phyloP scores from a whole-genome alignment of 2,329 filamentous ascomycete species.

The Colletotrichum magnum region DNA sequence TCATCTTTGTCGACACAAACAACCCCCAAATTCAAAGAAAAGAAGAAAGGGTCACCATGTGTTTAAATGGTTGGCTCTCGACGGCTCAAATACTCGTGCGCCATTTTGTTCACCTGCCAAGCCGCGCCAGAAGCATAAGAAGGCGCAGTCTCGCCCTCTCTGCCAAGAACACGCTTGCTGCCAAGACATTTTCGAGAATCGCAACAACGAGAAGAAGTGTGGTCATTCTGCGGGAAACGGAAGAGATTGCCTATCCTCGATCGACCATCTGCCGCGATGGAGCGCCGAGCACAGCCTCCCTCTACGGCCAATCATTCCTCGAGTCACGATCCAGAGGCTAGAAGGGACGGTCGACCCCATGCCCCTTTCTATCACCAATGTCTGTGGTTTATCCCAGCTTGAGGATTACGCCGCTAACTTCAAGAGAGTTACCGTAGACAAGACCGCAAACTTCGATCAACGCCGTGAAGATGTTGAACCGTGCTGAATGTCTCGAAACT shows the following conservation, averaged over 20 bases:
- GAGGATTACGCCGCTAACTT: not conserved
- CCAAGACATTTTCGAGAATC: slow-evolving; percentile 19
- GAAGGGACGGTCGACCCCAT: not conserved
- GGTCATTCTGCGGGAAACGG: not conserved
- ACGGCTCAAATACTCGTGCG: slow-evolving; percentile 7
- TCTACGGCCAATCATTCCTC: not conserved
- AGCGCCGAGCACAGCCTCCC: slow-evolving; percentile 1
- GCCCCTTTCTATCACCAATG: not conserved
- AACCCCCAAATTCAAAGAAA: not conserved
- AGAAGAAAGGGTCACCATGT: slow-evolving; percentile 1
- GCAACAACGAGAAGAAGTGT: not conserved
- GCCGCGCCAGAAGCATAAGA: slow-evolving; percentile 25
- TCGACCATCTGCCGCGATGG: not conserved
- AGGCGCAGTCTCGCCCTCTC: slow-evolving; percentile 18
- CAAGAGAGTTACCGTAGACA: not conserved
- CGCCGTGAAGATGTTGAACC: no score
- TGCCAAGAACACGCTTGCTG: slow-evolving; percentile 20
- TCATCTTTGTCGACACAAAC: not conserved
- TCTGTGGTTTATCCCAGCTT: no score
- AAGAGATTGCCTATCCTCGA: not conserved
- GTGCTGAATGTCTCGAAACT: no score
- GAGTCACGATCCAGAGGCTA: not conserved
- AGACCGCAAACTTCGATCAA: not conserved
- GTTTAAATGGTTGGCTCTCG: slow-evolving; percentile 21
- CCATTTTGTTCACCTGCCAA: slow-evolving; percentile 24